Base-by-base conservation (phyloP, 805 yeast species). In the Metschnikowia continentalis region DNA sequence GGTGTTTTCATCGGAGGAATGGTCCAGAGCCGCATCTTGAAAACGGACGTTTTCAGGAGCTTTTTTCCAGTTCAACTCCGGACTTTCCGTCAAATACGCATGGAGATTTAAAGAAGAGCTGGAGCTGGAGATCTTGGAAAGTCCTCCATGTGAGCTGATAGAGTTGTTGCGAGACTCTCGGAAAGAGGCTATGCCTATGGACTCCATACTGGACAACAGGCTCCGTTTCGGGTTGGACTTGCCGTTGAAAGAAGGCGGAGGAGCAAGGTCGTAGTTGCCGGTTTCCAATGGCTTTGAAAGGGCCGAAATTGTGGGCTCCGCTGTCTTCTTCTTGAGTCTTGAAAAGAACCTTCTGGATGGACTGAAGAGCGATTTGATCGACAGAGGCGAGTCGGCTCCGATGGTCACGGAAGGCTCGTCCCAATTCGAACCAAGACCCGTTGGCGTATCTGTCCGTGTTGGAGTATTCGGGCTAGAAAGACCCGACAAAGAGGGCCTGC, bases 41-140 rank as follows among this genome's bases (percentile, higher is more conserved):
- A 48, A 48, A 14, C 51, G 35, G 8, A 23, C 22, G 6, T 26
- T 26, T 17, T 42, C 46, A 7, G 35, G 38, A 23, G 42, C 23
- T 44, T 40, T 40, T 26, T 47, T 17, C 43, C 39, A 19, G 30
- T 45, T 32, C 19, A 47, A n/a, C 13, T 47, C 56, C 1, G 58
- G 51, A 33, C 66, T 73, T 48, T 71, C 77, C 14, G 75, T 71
- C 48, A 74, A 63, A 52, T 71, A 74, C 8, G 75, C 78, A 50
- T 73, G 69, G 43, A 74, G 63, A 53, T 74, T 74, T 33, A 74
- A 61, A 30, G 74, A 69, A 22, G 75, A 69, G 49, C 69, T 68
- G 32, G 75, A 69, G 51, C 75, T 70, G 36, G 76, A 63, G 35
- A 74, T 69, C 35, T 70, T 62, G 47, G 64, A 55, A 10, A 73